Evolutionary conservation across 306 rosid species (phyloP).

Genomic region (Cicer arietinum): DNA sequence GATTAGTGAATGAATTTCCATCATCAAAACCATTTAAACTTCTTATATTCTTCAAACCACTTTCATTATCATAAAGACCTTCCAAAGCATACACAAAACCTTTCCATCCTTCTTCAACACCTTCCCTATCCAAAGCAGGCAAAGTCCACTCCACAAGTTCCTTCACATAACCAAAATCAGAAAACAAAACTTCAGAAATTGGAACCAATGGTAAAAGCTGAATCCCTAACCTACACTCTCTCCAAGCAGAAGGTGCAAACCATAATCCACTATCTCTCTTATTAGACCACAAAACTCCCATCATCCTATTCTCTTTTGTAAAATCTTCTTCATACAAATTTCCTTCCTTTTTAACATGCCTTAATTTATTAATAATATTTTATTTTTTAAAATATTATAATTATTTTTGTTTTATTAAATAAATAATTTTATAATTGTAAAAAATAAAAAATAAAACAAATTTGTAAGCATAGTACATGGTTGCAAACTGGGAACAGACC

Average conservation of each 20-base stretch:
- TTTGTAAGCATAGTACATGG: too few relatives aligned
- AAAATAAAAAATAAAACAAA: too few relatives aligned
- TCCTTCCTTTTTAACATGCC: slow-evolving; percentile 71
- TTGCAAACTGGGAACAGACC: too few relatives aligned
- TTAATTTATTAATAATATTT: too few relatives aligned
- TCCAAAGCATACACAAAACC: slow-evolving; percentile 74
- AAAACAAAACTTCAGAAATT: slow-evolving; percentile 67
- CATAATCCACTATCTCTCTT: slow-evolving; percentile 89
- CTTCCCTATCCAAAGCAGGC: slow-evolving; percentile 70
- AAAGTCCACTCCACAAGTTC: slow-evolving; percentile 81
- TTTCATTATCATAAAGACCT: slow-evolving; percentile 62
- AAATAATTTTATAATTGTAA: too few relatives aligned
- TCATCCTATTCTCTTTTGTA: slow-evolving; percentile 58
- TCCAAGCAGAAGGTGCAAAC: slow-evolving; percentile 86
- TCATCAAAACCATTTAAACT: slow-evolving; percentile 68
- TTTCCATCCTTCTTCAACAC: slow-evolving; percentile 90
- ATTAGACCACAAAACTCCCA: slow-evolving; percentile 81
- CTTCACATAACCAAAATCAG: slow-evolving; percentile 62
- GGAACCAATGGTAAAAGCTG: slow-evolving; percentile 76
- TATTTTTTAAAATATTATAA: too few relatives aligned
- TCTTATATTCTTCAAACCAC: slow-evolving; percentile 58
- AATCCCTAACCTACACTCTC: slow-evolving; percentile 83
- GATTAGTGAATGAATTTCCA: slow-evolving; percentile 80
- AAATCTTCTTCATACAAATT: slow-evolving; percentile 64
- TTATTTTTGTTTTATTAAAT: too few relatives aligned